phyloP scores from a whole-genome alignment of 768 basidiomycete genomes.

The Rhodosporidiobolus odoratus region DNA sequence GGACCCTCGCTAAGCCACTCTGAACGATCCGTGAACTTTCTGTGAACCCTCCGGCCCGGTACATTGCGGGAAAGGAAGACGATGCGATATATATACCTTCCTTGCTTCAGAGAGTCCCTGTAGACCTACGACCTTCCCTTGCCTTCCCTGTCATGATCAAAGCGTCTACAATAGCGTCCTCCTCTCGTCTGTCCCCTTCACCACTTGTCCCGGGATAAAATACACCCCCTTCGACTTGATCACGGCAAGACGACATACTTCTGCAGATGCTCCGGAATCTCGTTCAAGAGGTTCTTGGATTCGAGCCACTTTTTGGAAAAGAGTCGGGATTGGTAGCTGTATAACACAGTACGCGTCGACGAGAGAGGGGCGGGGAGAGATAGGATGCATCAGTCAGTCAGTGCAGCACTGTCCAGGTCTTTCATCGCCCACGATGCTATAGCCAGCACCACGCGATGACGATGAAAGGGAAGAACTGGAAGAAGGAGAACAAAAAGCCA shows the following conservation, averaged over 20 bases:
- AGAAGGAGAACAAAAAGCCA: slow-evolving; percentile 20
- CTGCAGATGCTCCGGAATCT: slow-evolving; percentile 74
- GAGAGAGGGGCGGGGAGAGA: background rate
- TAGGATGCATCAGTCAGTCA: background rate
- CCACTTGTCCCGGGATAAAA: no score
- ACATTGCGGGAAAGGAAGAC: no score
- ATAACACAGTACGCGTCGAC: background rate
- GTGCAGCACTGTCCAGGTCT: background rate
- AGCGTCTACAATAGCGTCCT: background rate
- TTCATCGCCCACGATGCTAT: no score
- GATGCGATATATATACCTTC: no score
- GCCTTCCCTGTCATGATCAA: no score
- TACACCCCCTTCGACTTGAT: background rate
- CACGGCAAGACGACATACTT: slow-evolving; percentile 73
- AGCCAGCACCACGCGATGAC: background rate
- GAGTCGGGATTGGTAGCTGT: slow-evolving; percentile 75
- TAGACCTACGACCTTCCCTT: no score
- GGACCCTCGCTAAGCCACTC: no score
- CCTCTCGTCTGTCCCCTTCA: background rate
- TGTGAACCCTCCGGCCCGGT: no score
- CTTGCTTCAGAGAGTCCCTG: no score
- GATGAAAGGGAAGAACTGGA: background rate
- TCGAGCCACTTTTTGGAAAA: slow-evolving; percentile 91
- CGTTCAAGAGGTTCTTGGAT: slow-evolving; percentile 66
- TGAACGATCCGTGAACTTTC: no score